phyloP scores from a whole-genome alignment of 257 asterid genomes.

The Solanum lycopersicoides region DNA sequence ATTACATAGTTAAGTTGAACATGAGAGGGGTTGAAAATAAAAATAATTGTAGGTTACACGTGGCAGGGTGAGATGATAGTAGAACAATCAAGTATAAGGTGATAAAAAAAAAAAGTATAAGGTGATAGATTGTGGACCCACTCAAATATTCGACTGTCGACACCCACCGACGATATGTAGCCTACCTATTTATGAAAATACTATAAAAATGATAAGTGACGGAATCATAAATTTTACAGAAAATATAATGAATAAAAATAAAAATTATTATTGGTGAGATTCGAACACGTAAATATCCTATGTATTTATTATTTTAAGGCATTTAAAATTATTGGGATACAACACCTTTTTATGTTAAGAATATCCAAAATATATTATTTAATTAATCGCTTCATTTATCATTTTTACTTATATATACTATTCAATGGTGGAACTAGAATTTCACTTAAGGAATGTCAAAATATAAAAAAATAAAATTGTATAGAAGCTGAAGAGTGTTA shows the following conservation, averaged over 20 bases:
- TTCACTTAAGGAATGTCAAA: too few relatives aligned
- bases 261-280: too few relatives aligned
- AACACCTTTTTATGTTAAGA: fast-evolving
- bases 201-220: too few relatives aligned
- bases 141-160: not conserved
- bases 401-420: too few relatives aligned
- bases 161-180: conserved; percentile 37
- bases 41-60: not conserved
- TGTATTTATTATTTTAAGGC: fast-evolving
- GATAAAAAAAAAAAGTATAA: not conserved
- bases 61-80: conserved; percentile 12
- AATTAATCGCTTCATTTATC: too few relatives aligned
- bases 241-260: too few relatives aligned
- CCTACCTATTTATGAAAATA: not conserved
- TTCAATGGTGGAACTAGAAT: too few relatives aligned
- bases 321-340: not conserved
- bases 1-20: not conserved
- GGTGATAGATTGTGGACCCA: not conserved
- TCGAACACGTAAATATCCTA: too few relatives aligned
- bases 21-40: conserved; percentile 18
- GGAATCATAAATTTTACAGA: fast-evolving
- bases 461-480: too few relatives aligned
- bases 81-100: conserved; percentile 3
- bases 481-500: fast-evolving
- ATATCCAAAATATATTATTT: fast-evolving